phyloP scores from a whole-genome alignment of 2,329 filamentous ascomycete species.

The Fusarium palustre region DNA sequence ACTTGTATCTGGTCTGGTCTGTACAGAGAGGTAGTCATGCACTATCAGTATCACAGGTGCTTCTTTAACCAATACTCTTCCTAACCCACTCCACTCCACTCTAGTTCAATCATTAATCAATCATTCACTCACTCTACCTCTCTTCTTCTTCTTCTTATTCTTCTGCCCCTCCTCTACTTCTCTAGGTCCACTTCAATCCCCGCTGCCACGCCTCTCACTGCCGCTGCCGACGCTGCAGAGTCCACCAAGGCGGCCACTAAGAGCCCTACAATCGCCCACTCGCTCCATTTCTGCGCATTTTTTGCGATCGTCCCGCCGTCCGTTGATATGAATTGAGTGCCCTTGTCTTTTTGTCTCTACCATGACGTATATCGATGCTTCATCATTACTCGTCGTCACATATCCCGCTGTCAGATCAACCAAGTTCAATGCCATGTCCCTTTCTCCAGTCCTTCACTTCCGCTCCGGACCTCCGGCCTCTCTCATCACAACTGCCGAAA shows the following conservation, averaged over 20 bases:
- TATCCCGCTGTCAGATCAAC: constrained; percentile 13
- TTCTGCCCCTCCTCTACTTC: constrained; percentile 1
- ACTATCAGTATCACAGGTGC: background rate
- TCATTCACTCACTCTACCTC: background rate
- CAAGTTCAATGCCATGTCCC: background rate
- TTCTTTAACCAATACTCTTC: background rate
- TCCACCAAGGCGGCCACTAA: constrained; percentile 40
- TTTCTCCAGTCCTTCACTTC: constrained; percentile 19
- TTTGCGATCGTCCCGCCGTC: constrained; percentile 38
- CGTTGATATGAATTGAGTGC: constrained; percentile 17
- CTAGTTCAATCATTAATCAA: background rate
- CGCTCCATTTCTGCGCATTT: constrained; percentile 40
- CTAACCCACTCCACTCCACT: background rate
- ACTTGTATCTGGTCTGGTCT: background rate
- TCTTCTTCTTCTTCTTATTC: background rate
- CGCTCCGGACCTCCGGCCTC: constrained; percentile 34
- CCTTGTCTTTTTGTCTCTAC: constrained; percentile 13
- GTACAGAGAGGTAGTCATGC: no score
- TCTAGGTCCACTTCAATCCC: constrained; percentile 22
- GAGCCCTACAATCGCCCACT: constrained; percentile 41
- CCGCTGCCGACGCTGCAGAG: constrained; percentile 20
- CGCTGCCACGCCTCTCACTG: constrained; percentile 26
- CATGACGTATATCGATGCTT: constrained; percentile 37
- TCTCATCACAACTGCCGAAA: constrained; percentile 22
- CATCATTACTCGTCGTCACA: constrained; percentile 9